Base-by-base conservation (phyloP, 257 asterid species). In the Primulina tabacum region DNA sequence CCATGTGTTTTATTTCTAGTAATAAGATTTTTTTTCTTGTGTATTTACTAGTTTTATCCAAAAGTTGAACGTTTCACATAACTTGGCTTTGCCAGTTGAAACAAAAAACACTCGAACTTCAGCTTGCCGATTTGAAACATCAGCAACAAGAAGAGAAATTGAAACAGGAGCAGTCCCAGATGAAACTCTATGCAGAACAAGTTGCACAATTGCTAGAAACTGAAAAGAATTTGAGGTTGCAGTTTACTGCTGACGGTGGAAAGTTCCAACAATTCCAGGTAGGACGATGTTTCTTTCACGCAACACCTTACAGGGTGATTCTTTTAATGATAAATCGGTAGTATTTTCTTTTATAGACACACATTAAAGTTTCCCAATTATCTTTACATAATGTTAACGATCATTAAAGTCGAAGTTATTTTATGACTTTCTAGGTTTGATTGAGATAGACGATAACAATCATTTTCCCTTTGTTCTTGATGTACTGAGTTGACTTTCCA, bases 201-300 rank as follows among this genome's bases (percentile, higher is more conserved):
- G 90, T 94, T 50, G 77, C 97, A 57, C 93, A 89, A 66, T 84
- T 91, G 65, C 77, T 94, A 72, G 83, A 88, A 50, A 94, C 99
- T 28, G 99, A 94, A 84, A 91, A 91, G 82, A 94, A 87, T 84
- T 84, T 94, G 86, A 86, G 97, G 86, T 74, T 82, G 74, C 99
- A 94, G 78, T 74, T 94, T 78, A 89, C 97, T 55, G 92, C 95
- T 52, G 99, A 94, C 66, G 96, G 99, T 61, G 99, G 91, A 80
- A 94, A 94, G 82, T 94, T 94, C 85, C 97, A 91, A 76, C 97
- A 91, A 62, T 94, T 94, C 99, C 99, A 94, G 97, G 99, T 89
- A 66, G 72, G 72, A 34, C 65, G 21, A 35, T 37, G 58, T 58
- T 60, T 18, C 10, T 33, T 11, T 29, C 40, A 34, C 50, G 40